Percentiles rank a stretch among this genome's conserved stretches.
phyloP scores from a whole-genome alignment of 371 early-diverging fungal genomes.

The Rhizopus arrhizus region DNA sequence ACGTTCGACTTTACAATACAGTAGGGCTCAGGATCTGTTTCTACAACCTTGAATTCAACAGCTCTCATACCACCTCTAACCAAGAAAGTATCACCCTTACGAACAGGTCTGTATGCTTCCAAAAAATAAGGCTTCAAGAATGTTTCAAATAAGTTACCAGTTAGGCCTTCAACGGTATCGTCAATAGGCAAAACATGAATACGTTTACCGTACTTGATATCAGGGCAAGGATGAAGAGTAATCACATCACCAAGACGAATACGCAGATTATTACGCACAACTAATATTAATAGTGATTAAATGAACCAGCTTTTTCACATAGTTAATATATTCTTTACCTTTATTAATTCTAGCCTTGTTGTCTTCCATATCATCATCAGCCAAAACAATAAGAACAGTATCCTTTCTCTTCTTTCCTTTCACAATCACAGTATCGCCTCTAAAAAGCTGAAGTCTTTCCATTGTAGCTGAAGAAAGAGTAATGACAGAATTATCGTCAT shows the following conservation, averaged over 20 bases:
- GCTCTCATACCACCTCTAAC: conserved; percentile 97
- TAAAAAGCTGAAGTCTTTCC: conserved; percentile 90
- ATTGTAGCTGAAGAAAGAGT: conserved; percentile 90
- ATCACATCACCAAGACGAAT: conserved; percentile 98
- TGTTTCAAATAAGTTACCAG: conserved; percentile 96
- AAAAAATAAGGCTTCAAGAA: conserved; percentile 98
- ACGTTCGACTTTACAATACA: conserved; percentile 82
- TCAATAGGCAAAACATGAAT: conserved; percentile 98
- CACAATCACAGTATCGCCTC: conserved; percentile 93
- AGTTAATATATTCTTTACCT: conserved; percentile 45
- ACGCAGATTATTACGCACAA: conserved; percentile 97
- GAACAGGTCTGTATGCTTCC: conserved; percentile 93
- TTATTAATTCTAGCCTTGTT: conserved; percentile 95
- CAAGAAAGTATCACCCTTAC: conserved; percentile 93
- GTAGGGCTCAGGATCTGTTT: conserved; percentile 93
- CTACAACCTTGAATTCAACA: conserved; percentile 99
- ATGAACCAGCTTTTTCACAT: background rate
- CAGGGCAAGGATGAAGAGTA: conserved; percentile 92
- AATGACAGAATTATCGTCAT: conserved; percentile 96
- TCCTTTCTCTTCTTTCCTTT: conserved; percentile 99
- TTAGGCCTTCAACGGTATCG: conserved; percentile 97
- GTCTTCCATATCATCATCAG: conserved; percentile 91
- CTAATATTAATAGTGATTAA: conserved; percentile 32
- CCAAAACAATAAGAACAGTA: conserved; percentile 92
- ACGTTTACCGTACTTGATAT: conserved; percentile 95